These are phyloP conservation scores for Gracilaria vermiculophylla DNA, from an alignment of 23 red algal species.

Conservation along the genomic window DNA sequence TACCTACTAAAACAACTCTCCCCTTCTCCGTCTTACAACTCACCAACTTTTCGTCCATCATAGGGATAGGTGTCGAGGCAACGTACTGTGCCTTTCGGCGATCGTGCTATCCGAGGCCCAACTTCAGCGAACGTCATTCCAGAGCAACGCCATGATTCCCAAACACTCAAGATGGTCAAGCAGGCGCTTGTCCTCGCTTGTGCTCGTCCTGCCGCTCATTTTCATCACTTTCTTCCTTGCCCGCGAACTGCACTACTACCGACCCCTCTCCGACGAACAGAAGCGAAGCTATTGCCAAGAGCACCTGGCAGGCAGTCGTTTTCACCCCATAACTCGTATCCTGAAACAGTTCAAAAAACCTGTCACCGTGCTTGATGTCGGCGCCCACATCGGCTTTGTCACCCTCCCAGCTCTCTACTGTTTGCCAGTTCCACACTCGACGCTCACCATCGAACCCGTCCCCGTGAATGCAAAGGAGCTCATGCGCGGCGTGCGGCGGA, in stretches of 20 bases:
- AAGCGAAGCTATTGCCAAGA: background rate
- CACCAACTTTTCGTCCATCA: no score
- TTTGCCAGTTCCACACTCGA: background rate
- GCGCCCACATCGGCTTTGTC: background rate
- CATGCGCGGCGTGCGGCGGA: background rate
- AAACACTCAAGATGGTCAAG: background rate
- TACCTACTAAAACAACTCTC: no score
- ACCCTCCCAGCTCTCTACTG: background rate
- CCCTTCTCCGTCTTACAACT: no score
- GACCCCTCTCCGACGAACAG: background rate
- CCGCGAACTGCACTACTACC: background rate
- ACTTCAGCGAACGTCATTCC: no score
- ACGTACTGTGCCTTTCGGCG: no score
- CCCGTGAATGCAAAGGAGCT: background rate
- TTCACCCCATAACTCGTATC: background rate
- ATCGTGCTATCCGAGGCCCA: no score
- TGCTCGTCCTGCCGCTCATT: background rate
- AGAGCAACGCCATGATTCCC: background rate
- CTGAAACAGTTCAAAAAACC: background rate
- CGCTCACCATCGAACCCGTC: background rate
- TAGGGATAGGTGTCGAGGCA: no score
- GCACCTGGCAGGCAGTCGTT: background rate
- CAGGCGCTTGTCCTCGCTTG: background rate
- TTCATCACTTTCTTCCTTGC: background rate
- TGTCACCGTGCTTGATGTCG: background rate